phyloP scores from a whole-genome alignment of 208 protist species.

The Trypanosoma melophagium region DNA sequence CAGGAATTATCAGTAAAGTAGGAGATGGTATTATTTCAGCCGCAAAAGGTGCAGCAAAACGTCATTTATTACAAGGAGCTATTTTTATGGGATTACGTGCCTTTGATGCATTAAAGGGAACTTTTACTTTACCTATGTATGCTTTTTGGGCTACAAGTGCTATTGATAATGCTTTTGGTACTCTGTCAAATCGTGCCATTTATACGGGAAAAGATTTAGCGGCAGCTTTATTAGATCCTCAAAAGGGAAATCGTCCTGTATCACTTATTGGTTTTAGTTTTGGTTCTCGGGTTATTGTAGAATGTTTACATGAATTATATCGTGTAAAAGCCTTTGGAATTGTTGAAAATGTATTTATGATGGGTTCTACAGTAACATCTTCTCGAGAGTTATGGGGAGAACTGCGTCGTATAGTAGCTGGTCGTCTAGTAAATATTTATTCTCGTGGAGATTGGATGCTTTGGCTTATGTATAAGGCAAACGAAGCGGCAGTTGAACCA shows the following conservation, averaged over 20 bases:
- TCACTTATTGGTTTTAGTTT: constrained; percentile 89
- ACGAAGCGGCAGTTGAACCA: constrained; percentile 65
- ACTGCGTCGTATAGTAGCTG: constrained; percentile 73
- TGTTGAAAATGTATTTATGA: constrained; percentile 86
- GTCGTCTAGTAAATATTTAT: constrained; percentile 88
- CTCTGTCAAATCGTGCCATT: constrained; percentile 64
- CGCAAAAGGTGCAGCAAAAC: constrained; percentile 45
- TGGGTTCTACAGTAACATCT: constrained; percentile 65
- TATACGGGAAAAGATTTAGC: constrained; percentile 84
- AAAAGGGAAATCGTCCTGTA: constrained; percentile 75
- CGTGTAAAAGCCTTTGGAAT: constrained; percentile 54
- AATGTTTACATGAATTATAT: constrained; percentile 76
- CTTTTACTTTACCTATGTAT: constrained; percentile 73
- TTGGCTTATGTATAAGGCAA: constrained; percentile 77
- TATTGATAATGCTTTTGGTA: constrained; percentile 87
- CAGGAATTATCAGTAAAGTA: constrained; percentile 48
- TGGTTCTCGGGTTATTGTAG: constrained; percentile 76
- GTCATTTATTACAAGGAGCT: constrained; percentile 49
- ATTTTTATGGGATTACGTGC: constrained; percentile 73
- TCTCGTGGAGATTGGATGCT: constrained; percentile 81
- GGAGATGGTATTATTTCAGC: constrained; percentile 34
- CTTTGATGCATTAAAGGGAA: constrained; percentile 59
- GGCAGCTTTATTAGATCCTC: constrained; percentile 51
- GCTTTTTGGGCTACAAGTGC: constrained; percentile 70
- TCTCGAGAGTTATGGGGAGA: constrained; percentile 53